Conservation (phyloP, 768 basidiomycete genomes). For the Gymnopilus junonius region DNA sequence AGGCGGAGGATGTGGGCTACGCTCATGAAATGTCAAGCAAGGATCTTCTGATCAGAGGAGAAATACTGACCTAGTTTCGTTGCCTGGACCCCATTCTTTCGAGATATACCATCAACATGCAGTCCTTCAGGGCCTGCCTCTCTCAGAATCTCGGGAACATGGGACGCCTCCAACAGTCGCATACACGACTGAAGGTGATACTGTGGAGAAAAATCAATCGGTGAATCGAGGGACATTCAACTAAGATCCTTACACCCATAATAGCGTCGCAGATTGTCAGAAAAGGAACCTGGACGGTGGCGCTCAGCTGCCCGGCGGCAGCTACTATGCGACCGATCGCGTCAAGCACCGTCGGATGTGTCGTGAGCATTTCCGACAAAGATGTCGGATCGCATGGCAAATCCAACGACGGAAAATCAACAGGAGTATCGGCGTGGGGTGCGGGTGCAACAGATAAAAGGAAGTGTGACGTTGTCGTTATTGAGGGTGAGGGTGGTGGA, state of each 20-base stretch:
- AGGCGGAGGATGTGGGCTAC: conserved; percentile 75
- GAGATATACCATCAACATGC: conserved; percentile 52
- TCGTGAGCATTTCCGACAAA: conserved; percentile 55
- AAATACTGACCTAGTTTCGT: conserved; percentile 53
- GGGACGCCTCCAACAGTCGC: conserved; percentile 72
- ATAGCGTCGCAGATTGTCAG: conserved; percentile 73
- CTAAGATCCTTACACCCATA: conserved; percentile 59
- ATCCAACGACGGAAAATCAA: conserved; percentile 66
- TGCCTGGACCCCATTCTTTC: conserved; percentile 46
- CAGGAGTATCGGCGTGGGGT: conserved; percentile 1
- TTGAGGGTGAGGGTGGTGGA: conserved; percentile 37
- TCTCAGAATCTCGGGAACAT: conserved; percentile 71
- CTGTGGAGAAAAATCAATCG: conserved; percentile 35
- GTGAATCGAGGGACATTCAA: background rate
- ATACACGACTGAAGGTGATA: conserved; percentile 79
- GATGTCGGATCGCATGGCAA: conserved; percentile 48
- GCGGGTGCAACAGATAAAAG: conserved; percentile 30
- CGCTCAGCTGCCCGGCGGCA: conserved; percentile 69
- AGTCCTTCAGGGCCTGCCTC: conserved; percentile 60
- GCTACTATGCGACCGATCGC: conserved; percentile 71
- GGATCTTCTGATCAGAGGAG: background rate
- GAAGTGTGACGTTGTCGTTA: conserved; percentile 11
- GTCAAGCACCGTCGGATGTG: conserved; percentile 60
- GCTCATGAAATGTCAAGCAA: background rate
- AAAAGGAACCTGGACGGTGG: conserved; percentile 70